phyloP scores from a whole-genome alignment of 192 early-diverging fungal genomes.

The Coemansia sp. region DNA sequence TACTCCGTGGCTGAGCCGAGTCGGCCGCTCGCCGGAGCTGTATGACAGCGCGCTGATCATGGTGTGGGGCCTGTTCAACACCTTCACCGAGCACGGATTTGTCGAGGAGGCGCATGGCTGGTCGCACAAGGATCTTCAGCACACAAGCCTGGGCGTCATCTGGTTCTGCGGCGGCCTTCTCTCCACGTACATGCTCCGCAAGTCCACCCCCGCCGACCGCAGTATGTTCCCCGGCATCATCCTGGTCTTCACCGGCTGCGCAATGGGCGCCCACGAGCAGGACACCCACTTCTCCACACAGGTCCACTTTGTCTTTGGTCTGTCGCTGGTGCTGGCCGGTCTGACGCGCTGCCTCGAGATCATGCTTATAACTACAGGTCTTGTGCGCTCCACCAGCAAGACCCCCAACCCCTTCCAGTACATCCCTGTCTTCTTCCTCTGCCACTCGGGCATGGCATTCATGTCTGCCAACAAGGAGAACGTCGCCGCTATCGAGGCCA shows the following conservation, averaged over 20 bases:
- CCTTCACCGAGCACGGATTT: conserved; percentile 70
- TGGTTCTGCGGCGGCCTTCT: conserved; percentile 66
- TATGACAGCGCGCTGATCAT: conserved; percentile 68
- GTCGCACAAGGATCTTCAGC: conserved; percentile 68
- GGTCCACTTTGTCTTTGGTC: conserved; percentile 67
- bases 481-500: conserved; percentile 42
- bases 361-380: conserved; percentile 36
- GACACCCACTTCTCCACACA: conserved; percentile 58
- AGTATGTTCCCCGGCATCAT: conserved; percentile 63
- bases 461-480: conserved; percentile 66
- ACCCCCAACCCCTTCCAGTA: conserved; percentile 54
- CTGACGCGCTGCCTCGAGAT: conserved; percentile 62
- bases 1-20: conserved; percentile 57
- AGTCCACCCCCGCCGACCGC: conserved; percentile 41
- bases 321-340: conserved; percentile 59
- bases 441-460: conserved; percentile 62
- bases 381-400: conserved; percentile 23
- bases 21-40: conserved; percentile 64
- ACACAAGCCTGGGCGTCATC: conserved; percentile 67
- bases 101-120: conserved; percentile 53
- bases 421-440: conserved; percentile 54
- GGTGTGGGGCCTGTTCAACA: conserved; percentile 67
- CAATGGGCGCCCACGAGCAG: conserved; percentile 63
- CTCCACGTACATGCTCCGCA: conserved; percentile 56
- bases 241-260: conserved; percentile 62